Evolutionary conservation across 192 early-diverging fungal genomes (phyloP).

Genomic region (Oehlia diaphana): DNA sequence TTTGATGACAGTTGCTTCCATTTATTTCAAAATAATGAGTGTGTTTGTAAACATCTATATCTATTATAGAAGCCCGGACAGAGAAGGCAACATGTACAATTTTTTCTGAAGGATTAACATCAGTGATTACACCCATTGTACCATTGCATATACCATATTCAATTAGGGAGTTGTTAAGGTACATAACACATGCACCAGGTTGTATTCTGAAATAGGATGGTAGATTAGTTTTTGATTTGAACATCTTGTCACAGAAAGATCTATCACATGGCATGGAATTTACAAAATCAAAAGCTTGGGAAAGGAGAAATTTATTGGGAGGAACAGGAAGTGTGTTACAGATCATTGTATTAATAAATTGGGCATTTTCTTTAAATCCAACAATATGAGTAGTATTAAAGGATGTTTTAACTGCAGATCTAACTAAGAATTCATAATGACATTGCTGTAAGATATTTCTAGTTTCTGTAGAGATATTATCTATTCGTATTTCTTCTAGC

Average conservation of each 20-base stretch:
- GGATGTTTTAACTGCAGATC: neutral
- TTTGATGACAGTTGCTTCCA: no score
- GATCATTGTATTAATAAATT: neutral
- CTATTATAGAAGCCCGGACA: no score
- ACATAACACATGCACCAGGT: no score
- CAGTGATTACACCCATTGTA: no score
- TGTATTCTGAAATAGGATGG: neutral
- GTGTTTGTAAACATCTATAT: no score
- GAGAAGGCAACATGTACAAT: no score
- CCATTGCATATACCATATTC: no score
- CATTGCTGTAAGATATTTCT: neutral
- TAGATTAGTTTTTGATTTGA: slow-evolving; percentile 4
- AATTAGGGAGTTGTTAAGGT: no score
- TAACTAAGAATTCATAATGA: neutral
- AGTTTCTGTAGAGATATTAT: neutral
- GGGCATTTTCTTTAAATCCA: neutral
- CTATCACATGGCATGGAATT: neutral
- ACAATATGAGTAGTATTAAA: neutral
- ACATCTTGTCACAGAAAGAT: neutral
- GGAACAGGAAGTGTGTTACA: neutral
- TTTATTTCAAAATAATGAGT: no score
- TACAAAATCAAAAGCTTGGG: neutral
- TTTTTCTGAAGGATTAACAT: no score
- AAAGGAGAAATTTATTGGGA: neutral
- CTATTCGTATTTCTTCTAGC: neutral